phyloP scores from a whole-genome alignment of 2,329 filamentous ascomycete species.

The Torrubiella hemipterigena region DNA sequence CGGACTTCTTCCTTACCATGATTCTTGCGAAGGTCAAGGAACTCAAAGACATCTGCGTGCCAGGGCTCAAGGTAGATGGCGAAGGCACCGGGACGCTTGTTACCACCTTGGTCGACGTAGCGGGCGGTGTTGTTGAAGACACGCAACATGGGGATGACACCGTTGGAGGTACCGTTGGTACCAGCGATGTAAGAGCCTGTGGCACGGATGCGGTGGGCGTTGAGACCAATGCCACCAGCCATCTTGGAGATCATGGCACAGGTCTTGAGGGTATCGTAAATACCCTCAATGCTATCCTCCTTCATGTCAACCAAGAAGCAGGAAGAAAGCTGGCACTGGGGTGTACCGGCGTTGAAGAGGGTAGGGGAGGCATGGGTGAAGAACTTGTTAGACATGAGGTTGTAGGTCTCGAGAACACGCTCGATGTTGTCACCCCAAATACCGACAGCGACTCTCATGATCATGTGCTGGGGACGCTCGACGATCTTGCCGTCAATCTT shows the following conservation, averaged over 20 bases:
- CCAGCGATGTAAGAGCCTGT: constrained; percentile 97
- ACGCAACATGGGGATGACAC: constrained; percentile 92
- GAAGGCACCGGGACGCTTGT: constrained; percentile 97
- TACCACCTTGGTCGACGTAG: constrained; percentile 97
- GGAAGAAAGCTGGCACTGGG: constrained; percentile 86
- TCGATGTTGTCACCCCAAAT: constrained; percentile 95
- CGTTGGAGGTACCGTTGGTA: constrained; percentile 96
- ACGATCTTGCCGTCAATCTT: constrained; percentile 93
- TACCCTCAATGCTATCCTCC: constrained; percentile 97
- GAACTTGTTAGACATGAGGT: constrained; percentile 96
- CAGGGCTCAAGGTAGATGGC: constrained; percentile 98
- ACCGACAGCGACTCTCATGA: constrained; percentile 96
- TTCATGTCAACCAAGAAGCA: constrained; percentile 99
- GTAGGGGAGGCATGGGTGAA: constrained; percentile 98
- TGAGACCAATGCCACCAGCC: constrained; percentile 93
- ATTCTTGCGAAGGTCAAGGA: constrained; percentile 96
- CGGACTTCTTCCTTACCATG: constrained; percentile 98
- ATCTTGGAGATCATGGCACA: constrained; percentile 99
- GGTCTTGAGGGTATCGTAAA: constrained; percentile 98
- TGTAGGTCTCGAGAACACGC: constrained; percentile 92
- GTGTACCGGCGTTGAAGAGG: constrained; percentile 95
- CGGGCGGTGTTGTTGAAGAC: constrained; percentile 99
- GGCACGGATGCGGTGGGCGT: constrained; percentile 91
- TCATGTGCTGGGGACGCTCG: constrained; percentile 97
- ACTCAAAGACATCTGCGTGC: constrained; percentile 96